Base-by-base conservation (phyloP, 192 early-diverging fungal genomes). In the Phlyctochytrium bullatum region DNA sequence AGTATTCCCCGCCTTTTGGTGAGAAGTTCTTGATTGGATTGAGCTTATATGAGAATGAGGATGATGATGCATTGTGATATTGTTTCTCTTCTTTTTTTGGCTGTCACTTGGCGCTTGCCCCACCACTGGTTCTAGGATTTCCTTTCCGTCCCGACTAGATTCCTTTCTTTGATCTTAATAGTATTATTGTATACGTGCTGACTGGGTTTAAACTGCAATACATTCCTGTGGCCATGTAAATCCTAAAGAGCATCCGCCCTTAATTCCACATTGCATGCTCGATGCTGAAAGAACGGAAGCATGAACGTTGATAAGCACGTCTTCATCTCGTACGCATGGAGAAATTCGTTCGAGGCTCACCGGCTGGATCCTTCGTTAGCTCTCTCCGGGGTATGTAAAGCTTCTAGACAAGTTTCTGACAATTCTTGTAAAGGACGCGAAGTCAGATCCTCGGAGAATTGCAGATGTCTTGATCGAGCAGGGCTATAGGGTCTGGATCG, bases 11-110 rank as follows among this genome's bases (percentile, higher is more conserved):
- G 36, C 79, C 79, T 40, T 80, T 80, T 73, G 79, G 71, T 0
- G 79, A 80, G 52, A 80, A 80, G 65, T 80, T 69, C 56, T 29
- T 80, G 24, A 70, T 80, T 12, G 79, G 76, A 12, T 51, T 80
- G 29, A 68, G 12, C 6, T 57, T 57, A 6, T n/a, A n/a, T n/a
- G 54, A 14, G 25, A 25, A 57, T 14, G 54, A 28, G 54, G 54
- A 57, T 57, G 14, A 57, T 28, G 54, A 57, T 57, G 54, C 40
- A 47, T 47, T 47, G 40, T 20, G 6, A 14, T 47, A 20, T 47
- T 20, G 6, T 47, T 47, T 47, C 40, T 47, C 20, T 47, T 47
- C 40, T 47, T 47, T 47, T 47, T 47, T 47, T 47, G 6, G 40
- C 20, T 47, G 6, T 47, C 40, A 20, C 20, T 47, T 47, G 6